Evolutionary conservation across 441 rosid genomes (phyloP), one percentile per base, ranked within the genome.

Genomic region (Aleurites moluccanus): DNA sequence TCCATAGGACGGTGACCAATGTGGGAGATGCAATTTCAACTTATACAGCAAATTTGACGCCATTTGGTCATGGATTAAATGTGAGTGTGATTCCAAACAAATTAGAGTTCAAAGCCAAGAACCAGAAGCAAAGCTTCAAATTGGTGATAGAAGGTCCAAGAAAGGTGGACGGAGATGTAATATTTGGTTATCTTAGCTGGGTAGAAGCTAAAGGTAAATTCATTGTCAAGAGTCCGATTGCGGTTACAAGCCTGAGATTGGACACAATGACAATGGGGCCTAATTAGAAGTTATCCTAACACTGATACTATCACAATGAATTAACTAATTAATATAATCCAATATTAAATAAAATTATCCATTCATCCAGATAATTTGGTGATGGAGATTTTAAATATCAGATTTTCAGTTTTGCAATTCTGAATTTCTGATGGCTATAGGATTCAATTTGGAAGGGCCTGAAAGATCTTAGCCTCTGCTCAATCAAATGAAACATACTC

Each of bases 1-100:
- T 87, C 73, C 71, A 53, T 4, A 79, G 93, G 74, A 89, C 93
- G 0, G 79, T 87, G 79, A 89, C 90, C 0, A 91, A 94, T 70
- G 94, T 94, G 0, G 98, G 97, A 50, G 84, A 70, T 0, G 88
- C 67, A 60, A 44, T 25, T 0, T 64, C 82, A 25, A 80, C 73
- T 65, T 89, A 87, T 77, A 67, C 40, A 0, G 90, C 84, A 4
- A 79, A 20, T 20, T 42, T 86, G 25, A 77, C 80, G 0, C 61
- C 78, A 9, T 27, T 83, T 67, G 70, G 76, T 57, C 62, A 57
- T 5, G 91, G 86, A 38, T 70, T 86, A 44, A 78, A 69, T 59
- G 74, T 86, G 3, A 69, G 47, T 16, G 80, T 86, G 15, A 50
- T 7, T 7, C 93, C 91, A 3, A 81, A 76, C 1, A 78, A 66